These are phyloP conservation scores for Pistacia atlantica DNA, from an alignment of 345 rosid genomes.

Conservation along the genomic window DNA sequence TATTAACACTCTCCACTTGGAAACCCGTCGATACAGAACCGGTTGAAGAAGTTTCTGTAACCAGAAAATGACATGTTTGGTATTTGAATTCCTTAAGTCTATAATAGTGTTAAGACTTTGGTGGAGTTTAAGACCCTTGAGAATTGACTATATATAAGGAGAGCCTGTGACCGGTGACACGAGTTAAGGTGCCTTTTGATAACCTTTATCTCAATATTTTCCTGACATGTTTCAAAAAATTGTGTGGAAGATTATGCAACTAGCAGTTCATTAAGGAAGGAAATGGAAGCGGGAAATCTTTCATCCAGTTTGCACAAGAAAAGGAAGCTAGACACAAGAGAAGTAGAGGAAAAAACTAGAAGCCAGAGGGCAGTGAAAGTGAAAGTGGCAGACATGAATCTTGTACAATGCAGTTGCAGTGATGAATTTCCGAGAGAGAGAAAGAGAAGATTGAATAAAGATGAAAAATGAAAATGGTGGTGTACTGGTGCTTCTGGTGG, in stretches of 20 bases:
- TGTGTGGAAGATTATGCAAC: conserved; percentile 35
- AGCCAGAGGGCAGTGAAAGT: conserved; percentile 30
- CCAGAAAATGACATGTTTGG: conserved; percentile 58
- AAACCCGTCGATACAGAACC: conserved; percentile 78
- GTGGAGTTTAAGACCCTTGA: conserved; percentile 26
- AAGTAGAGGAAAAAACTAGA: conserved; percentile 20
- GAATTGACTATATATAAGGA: conserved; percentile 49
- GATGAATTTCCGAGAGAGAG: conserved; percentile 23
- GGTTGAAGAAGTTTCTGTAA: conserved; percentile 63
- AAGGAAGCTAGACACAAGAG: conserved; percentile 29
- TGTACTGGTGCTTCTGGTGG: conserved; percentile 48
- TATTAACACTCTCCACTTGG: conserved; percentile 40
- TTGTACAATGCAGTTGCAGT: conserved; percentile 43
- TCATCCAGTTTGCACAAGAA: conserved; percentile 41
- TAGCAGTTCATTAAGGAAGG: conserved; percentile 41
- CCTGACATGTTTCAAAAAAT: conserved; percentile 35
- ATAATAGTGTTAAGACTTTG: conserved; percentile 23
- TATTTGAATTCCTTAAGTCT: conserved; percentile 17
- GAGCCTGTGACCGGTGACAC: conserved; percentile 54
- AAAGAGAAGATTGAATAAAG: conserved; percentile 24
- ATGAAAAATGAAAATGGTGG: conserved; percentile 22
- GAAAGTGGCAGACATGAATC: conserved; percentile 73
- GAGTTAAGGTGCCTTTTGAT: conserved; percentile 42
- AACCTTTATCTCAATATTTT: conserved; percentile 38
- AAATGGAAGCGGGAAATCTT: conserved; percentile 27